Conservation (phyloP, 2,329 filamentous ascomycete species). For the Phyllosticta citriasiana region DNA sequence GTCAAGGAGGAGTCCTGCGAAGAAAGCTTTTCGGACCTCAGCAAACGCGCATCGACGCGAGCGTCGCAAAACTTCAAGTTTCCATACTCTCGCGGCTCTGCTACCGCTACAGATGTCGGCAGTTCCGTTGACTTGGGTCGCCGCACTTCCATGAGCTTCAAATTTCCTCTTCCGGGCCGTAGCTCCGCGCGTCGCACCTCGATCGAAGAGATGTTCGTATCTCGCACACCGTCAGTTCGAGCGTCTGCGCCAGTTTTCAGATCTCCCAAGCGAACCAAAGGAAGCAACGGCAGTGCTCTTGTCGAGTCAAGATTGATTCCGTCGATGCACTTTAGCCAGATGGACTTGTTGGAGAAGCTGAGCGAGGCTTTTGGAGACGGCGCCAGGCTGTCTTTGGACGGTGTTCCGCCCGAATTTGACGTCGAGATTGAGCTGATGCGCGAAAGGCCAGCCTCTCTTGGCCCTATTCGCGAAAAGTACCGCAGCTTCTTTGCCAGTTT, state of each 20-base stretch:
- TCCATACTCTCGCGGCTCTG: slow-evolving; percentile 9
- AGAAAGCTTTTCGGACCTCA: slow-evolving; percentile 17
- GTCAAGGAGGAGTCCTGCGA: slow-evolving; percentile 41
- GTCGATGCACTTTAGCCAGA: slow-evolving; percentile 39
- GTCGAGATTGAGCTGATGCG: background rate
- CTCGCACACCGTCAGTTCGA: background rate
- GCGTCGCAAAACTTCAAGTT: slow-evolving; percentile 24
- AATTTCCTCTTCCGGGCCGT: slow-evolving; percentile 14
- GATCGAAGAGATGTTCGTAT: slow-evolving; percentile 1
- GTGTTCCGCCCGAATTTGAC: slow-evolving; percentile 17
- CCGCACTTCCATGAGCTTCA: slow-evolving; percentile 8
- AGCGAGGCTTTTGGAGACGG: slow-evolving; percentile 32
- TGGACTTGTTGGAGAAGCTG: slow-evolving; percentile 36
- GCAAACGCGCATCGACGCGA: slow-evolving; percentile 19
- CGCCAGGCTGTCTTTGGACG: slow-evolving; percentile 11
- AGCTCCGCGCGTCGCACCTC: background rate
- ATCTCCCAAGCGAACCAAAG: background rate
- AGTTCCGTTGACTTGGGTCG: slow-evolving; percentile 1
- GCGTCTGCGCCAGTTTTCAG: slow-evolving; percentile 2
- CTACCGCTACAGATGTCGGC: background rate
- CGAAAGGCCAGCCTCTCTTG: slow-evolving; percentile 14
- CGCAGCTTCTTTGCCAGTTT: slow-evolving; percentile 36
- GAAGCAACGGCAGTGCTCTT: background rate
- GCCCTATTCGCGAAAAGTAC: slow-evolving; percentile 35
- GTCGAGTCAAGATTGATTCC: slow-evolving; percentile 31